Evolutionary conservation across 2,329 filamentous ascomycete genomes (phyloP), one percentile per base, ranked within the genome.

Genomic region (Aspergillus pseudotamarii): DNA sequence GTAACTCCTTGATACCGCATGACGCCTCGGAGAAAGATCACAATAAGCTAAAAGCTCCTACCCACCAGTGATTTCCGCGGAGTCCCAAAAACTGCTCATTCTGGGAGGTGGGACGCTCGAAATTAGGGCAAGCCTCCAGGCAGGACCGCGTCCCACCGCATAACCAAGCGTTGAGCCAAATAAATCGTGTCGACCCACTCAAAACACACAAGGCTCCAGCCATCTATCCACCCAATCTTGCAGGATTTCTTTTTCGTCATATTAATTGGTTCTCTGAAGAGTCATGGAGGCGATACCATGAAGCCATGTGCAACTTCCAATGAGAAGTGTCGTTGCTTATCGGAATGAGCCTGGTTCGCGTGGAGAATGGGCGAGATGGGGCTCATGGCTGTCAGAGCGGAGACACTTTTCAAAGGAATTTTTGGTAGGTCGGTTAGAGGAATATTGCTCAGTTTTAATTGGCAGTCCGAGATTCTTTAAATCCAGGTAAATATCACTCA

Each of bases 21-120:
- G 28, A 55, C 32, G 51, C 51, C 51, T 55, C 51, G 51, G 51
- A 55, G 51, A 55, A 55, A 55, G 51, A 12, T 26, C 30, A 41
- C 6, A 55, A 28, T 26, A 41, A 55, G 51, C 32, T n/a, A n/a
- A 55, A 55, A 5, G 6, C n/a, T 21, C 10, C n/a, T 54, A 23
- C n/a, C 11, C n/a, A 38, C 51, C 32, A 23, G 19, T n/a, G 32
- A 55, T 38, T 55, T 55, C 51, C 51, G 51, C 51, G 51, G 51
- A 55, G 51, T 38, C 32, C 21, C 51, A 6, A 36, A 36, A n/a
- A 2, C 28, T 3, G 19, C 28, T 16, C 30, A 54, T 36, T 21
- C 16, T 12, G 4, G 19, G 21, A 23, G 12, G 30, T 54, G 51
- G 30, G 51, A 36, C 51, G 32, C 51, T 34, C 30, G 51, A 32